Conservation (phyloP, 2,329 filamentous ascomycete genomes). For the Ilyonectria destructans region DNA sequence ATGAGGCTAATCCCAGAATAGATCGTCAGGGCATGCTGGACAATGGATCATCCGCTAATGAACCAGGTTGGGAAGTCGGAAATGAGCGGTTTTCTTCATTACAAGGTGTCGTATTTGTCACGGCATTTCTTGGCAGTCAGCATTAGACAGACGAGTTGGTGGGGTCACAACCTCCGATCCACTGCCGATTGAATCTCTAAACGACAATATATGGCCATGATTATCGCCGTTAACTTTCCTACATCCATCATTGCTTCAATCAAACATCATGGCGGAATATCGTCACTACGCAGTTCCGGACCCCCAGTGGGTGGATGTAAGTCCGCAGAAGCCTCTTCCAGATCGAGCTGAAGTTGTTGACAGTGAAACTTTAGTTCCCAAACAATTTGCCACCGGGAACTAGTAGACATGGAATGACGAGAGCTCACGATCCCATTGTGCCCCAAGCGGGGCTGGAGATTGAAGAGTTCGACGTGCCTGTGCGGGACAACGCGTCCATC, state of each 20-base stretch:
- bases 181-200: background rate
- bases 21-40: background rate
- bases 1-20: background rate
- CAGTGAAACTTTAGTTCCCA: slow-evolving; percentile 39
- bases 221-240: background rate
- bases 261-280: slow-evolving; percentile 34
- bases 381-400: slow-evolving; percentile 44
- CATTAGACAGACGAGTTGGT: background rate
- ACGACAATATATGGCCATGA: background rate
- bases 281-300: slow-evolving; percentile 28
- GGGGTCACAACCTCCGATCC: slow-evolving; percentile 12
- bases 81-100: slow-evolving; percentile 12
- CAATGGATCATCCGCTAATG: background rate
- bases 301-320: slow-evolving; percentile 34
- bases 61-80: slow-evolving; percentile 6
- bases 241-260: background rate
- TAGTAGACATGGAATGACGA: slow-evolving; percentile 34
- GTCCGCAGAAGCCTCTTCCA: background rate
- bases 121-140: slow-evolving; percentile 2
- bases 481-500: slow-evolving; percentile 40
- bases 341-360: slow-evolving; percentile 4
- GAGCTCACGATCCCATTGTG: slow-evolving; percentile 41
- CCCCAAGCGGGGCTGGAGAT: slow-evolving; percentile 44
- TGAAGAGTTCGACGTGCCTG: slow-evolving; percentile 42
- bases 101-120: slow-evolving; percentile 7